phyloP scores from a whole-genome alignment of 2,329 filamentous ascomycete species.

The Pyrenochaeta sp. region DNA sequence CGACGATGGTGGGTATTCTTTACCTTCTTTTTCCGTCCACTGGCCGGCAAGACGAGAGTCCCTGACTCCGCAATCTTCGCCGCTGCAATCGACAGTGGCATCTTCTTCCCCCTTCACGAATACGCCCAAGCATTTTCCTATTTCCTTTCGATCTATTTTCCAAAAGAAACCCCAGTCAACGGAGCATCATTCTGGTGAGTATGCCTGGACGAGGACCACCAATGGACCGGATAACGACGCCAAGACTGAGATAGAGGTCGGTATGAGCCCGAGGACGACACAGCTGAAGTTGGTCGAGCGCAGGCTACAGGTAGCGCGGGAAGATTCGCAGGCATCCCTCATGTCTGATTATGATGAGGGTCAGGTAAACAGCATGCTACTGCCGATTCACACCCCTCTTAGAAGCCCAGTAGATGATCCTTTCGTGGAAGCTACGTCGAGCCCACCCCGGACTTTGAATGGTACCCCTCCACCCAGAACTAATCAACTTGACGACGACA shows the following conservation, averaged over 20 bases:
- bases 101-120: conserved; percentile 56
- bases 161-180: conserved; percentile 42
- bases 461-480: conserved; percentile 14
- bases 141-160: conserved; percentile 41
- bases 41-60: conserved; percentile 56
- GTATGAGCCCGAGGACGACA: conserved; percentile 32
- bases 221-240: conserved; percentile 11
- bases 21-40: conserved; percentile 40
- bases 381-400: conserved; percentile 54
- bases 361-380: conserved; percentile 50
- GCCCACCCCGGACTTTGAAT: conserved; percentile 13
- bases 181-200: conserved; percentile 63
- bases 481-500: conserved; percentile 21
- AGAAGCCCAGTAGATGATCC: conserved; percentile 18
- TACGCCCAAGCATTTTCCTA: conserved; percentile 55
- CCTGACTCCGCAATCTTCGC: conserved; percentile 49
- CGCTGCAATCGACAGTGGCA: conserved; percentile 32
- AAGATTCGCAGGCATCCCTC: conserved; percentile 44
- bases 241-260: conserved; percentile 2
- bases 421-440: conserved; percentile 11
- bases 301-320: conserved; percentile 30
- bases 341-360: conserved; percentile 44
- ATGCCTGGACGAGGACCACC: conserved; percentile 44
- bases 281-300: conserved; percentile 28
- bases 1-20: conserved; percentile 90